Conservation (phyloP, 352 stramenopile species). For the Phytophthora pisi region DNA sequence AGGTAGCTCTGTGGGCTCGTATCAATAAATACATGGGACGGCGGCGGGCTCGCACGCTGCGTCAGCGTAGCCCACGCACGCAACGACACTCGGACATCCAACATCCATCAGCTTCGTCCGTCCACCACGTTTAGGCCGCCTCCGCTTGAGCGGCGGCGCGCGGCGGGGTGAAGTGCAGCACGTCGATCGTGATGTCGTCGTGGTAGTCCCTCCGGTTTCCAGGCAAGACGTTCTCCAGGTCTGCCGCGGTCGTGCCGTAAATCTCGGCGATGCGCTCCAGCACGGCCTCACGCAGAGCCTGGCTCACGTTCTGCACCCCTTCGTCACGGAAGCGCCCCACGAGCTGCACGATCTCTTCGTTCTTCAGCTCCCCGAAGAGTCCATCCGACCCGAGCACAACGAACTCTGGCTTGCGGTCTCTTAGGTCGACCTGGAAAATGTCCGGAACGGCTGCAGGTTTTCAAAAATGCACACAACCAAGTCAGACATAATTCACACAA, state of each 20-base stretch:
- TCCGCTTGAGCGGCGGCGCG: constrained; percentile 13
- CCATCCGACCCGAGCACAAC: constrained; percentile 69
- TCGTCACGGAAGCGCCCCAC: constrained; percentile 52
- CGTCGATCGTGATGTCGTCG: constrained; percentile 78
- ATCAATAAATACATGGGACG: constrained; percentile 34
- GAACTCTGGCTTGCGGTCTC: constrained; percentile 59
- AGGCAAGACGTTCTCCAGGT: constrained; percentile 61
- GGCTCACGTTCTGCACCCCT: constrained; percentile 62
- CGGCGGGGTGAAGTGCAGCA: constrained; percentile 65
- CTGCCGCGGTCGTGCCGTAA: constrained; percentile 49
- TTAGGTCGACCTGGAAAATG: constrained; percentile 66
- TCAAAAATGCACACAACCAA: not conserved
- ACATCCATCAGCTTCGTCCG: constrained; percentile 7
- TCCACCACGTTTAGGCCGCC: constrained; percentile 16
- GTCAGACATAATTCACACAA: not conserved
- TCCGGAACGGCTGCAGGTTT: constrained; percentile 53
- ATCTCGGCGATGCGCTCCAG: constrained; percentile 62
- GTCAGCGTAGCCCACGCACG: not conserved
- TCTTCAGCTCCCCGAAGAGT: constrained; percentile 65
- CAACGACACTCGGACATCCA: constrained; percentile 20
- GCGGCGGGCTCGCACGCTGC: not conserved
- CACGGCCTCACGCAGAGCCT: constrained; percentile 48
- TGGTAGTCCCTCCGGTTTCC: constrained; percentile 71
- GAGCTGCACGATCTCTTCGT: constrained; percentile 65
- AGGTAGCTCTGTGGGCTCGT: not conserved